Conservation (phyloP, 2,329 filamentous ascomycete genomes). For the Talaromyces sp. region DNA sequence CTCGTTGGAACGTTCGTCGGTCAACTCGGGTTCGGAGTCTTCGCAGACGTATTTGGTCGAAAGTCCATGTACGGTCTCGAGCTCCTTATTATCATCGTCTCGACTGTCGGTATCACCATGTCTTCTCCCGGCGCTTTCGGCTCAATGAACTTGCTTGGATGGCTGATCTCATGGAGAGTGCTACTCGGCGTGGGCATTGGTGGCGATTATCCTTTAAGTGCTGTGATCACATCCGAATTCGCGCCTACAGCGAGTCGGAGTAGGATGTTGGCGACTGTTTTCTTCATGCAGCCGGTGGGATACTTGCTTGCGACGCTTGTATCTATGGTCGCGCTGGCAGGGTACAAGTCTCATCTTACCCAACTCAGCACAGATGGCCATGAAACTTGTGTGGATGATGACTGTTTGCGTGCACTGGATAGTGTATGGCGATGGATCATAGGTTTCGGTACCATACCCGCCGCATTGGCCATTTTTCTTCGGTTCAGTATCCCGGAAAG, state of each 20-base stretch:
- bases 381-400: conserved; percentile 54
- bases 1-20: conserved; percentile 29
- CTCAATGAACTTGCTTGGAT: conserved; percentile 37
- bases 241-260: conserved; percentile 49
- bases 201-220: conserved; percentile 63
- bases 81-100: conserved; percentile 42
- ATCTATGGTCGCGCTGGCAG: conserved; percentile 67
- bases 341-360: conserved; percentile 61
- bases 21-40: conserved; percentile 29
- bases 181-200: conserved; percentile 53
- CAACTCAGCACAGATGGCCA: conserved; percentile 31
- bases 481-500: conserved; percentile 63
- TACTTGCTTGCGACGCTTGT: conserved; percentile 71
- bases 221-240: conserved; percentile 63
- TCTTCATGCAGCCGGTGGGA: conserved; percentile 79
- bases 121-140: conserved; percentile 36
- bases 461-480: conserved; percentile 60
- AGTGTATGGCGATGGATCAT: conserved; percentile 63
- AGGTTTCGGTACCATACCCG: conserved; percentile 59
- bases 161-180: conserved; percentile 43
- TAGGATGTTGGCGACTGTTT: conserved; percentile 79
- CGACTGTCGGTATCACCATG: conserved; percentile 40
- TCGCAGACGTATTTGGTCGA: conserved; percentile 42
- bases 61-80: conserved; percentile 47
- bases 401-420: conserved; percentile 41